Conservation (phyloP, 2,329 filamentous ascomycete species). For the Aspergillus sp. region DNA sequence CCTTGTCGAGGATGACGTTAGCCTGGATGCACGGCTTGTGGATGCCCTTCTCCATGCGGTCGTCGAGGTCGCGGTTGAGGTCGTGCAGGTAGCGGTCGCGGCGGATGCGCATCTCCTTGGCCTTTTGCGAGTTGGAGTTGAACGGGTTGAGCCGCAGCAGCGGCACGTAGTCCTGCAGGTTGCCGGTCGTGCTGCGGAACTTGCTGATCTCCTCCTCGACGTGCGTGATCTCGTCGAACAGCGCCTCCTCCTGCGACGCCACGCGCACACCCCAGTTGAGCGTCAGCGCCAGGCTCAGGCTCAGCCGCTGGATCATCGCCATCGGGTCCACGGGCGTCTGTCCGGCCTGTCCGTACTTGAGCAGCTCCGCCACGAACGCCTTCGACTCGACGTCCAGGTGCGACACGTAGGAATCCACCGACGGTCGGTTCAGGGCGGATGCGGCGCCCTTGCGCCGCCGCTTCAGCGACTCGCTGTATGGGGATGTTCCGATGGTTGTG, state of each 20-base stretch:
- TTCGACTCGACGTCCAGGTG: constrained; percentile 64
- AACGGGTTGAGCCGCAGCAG: constrained; percentile 67
- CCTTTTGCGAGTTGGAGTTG: constrained; percentile 57
- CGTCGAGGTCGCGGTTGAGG: constrained; percentile 59
- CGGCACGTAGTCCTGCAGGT: constrained; percentile 77
- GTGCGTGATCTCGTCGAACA: constrained; percentile 70
- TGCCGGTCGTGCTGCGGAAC: constrained; percentile 74
- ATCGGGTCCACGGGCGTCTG: constrained; percentile 59
- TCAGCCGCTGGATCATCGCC: constrained; percentile 66
- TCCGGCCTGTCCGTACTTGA: constrained; percentile 58
- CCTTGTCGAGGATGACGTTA: constrained; percentile 64
- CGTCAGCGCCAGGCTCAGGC: constrained; percentile 61
- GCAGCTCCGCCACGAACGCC: constrained; percentile 61
- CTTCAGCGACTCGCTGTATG: constrained; percentile 65
- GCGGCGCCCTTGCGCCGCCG: constrained; percentile 64
- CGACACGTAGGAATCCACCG: constrained; percentile 61
- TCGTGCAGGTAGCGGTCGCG: constrained; percentile 60
- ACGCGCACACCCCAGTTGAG: constrained; percentile 67
- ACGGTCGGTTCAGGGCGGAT: constrained; percentile 64
- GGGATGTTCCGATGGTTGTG: constrained; percentile 67
- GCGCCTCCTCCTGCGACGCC: constrained; percentile 56
- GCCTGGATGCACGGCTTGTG: constrained; percentile 66
- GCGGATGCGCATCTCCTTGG: constrained; percentile 59
- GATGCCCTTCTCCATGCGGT: constrained; percentile 59
- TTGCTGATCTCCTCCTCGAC: constrained; percentile 73